phyloP scores from a whole-genome alignment of 176 grass and related monocot species.

The Poa annua region DNA sequence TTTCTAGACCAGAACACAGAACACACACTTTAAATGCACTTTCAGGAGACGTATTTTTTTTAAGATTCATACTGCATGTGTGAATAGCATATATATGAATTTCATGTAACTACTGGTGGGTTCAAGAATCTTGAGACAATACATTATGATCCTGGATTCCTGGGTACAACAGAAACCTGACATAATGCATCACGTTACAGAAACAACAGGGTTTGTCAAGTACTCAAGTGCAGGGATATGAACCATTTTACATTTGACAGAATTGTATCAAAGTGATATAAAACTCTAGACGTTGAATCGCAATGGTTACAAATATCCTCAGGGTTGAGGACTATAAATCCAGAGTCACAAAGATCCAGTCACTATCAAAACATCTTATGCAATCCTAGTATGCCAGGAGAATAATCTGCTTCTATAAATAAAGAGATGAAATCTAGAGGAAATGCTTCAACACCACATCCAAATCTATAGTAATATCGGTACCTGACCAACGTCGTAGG shows the following conservation, averaged over 20 bases:
- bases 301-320: background rate
- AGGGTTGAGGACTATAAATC: background rate
- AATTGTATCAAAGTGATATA: background rate
- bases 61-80: background rate
- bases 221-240: background rate
- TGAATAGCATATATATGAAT: background rate
- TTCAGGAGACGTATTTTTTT: too few relatives aligned
- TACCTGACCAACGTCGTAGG: background rate
- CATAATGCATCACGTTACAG: background rate
- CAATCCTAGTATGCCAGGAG: background rate
- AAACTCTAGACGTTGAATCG: background rate
- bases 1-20: constrained; percentile 16
- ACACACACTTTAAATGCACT: background rate
- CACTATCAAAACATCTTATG: background rate
- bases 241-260: background rate
- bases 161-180: background rate
- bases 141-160: background rate
- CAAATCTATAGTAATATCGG: background rate
- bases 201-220: background rate
- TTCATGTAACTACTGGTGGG: background rate
- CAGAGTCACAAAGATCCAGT: background rate
- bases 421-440: background rate
- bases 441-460: constrained; percentile 3
- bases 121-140: background rate
- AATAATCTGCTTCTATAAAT: background rate